These are phyloP conservation scores for Tranzscheliella williamsii DNA, from an alignment of 1,284 basidiomycete species.

Conservation along the genomic window DNA sequence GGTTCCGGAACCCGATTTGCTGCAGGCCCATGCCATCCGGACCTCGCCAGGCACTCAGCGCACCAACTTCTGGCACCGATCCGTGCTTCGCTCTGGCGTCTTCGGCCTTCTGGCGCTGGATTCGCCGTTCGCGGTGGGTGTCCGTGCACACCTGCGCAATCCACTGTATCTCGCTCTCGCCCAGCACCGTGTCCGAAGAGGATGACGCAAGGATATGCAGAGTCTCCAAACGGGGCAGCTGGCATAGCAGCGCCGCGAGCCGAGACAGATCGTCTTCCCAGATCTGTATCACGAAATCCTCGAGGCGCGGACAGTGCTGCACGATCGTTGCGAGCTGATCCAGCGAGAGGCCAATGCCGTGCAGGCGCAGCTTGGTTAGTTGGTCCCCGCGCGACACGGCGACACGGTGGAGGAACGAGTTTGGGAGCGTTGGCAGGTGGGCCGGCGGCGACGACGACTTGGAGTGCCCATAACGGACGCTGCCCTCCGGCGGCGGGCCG, in stretches of 20 bases:
- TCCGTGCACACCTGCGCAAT: constrained; percentile 34
- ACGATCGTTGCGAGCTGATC: constrained; percentile 44
- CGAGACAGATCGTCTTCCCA: constrained; percentile 47
- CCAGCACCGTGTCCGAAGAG: constrained; percentile 29
- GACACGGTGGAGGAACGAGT: constrained; percentile 26
- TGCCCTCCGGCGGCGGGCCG: constrained; percentile 28
- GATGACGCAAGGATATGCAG: constrained; percentile 48
- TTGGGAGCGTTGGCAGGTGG: constrained; percentile 27
- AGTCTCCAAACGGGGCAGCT: constrained; percentile 27
- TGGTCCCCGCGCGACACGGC: constrained; percentile 18
- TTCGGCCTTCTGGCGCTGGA: constrained; percentile 4
- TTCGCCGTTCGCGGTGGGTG: constrained; percentile 24
- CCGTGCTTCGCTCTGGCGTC: background rate
- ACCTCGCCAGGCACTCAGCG: background rate
- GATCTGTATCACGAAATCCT: constrained; percentile 54
- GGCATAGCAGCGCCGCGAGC: constrained; percentile 21
- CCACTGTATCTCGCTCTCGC: constrained; percentile 26
- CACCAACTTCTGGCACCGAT: background rate
- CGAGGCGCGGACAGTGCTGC: constrained; percentile 20
- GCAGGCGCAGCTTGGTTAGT: constrained; percentile 42
- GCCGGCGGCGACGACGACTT: constrained; percentile 9
- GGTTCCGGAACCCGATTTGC: constrained; percentile 56
- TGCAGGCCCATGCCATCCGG: constrained; percentile 18
- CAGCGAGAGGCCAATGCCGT: constrained; percentile 48
- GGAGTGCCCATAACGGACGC: constrained; percentile 22